A percentile compares a stretch with the other conserved stretches of the same genome.
phyloP scores from a whole-genome alignment of 768 basidiomycete genomes.

The Omphalotus guepiniiformis region DNA sequence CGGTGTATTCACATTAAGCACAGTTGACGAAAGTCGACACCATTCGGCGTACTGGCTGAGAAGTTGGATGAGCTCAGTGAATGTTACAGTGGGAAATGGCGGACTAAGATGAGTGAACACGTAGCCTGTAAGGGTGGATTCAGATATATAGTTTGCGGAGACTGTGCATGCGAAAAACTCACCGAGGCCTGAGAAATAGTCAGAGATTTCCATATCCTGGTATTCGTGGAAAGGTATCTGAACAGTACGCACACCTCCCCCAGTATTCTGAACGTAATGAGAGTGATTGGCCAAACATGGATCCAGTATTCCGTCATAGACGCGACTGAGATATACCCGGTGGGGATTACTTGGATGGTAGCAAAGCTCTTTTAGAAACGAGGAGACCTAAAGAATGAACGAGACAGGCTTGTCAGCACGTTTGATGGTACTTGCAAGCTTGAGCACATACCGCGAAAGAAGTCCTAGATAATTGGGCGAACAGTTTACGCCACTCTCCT shows the following conservation, averaged over 20 bases:
- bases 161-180: not conserved
- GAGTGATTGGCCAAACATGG: constrained; percentile 2
- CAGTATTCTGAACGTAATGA: constrained; percentile 3
- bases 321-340: not conserved
- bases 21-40: constrained; percentile 9
- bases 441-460: no score
- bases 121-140: constrained; percentile 3
- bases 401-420: no score
- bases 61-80: constrained; percentile 5
- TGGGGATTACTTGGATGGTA: not conserved
- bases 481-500: no score
- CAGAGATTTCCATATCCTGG: constrained; percentile 1
- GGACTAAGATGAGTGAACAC: constrained; percentile 6
- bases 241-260: not conserved
- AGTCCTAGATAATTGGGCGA: no score
- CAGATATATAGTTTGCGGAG: not conserved
- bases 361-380: constrained; percentile 5
- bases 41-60: constrained; percentile 10
- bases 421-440: no score
- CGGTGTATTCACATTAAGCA: constrained; percentile 10
- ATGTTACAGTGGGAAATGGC: not conserved
- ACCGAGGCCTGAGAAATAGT: constrained; percentile 13
- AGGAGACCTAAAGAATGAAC: constrained; percentile 11
- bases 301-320: constrained; percentile 6
- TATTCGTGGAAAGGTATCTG: constrained; percentile 8